Evolutionary conservation across 805 yeast species (phyloP).

Genomic region (Brettanomyces naardenensis): DNA sequence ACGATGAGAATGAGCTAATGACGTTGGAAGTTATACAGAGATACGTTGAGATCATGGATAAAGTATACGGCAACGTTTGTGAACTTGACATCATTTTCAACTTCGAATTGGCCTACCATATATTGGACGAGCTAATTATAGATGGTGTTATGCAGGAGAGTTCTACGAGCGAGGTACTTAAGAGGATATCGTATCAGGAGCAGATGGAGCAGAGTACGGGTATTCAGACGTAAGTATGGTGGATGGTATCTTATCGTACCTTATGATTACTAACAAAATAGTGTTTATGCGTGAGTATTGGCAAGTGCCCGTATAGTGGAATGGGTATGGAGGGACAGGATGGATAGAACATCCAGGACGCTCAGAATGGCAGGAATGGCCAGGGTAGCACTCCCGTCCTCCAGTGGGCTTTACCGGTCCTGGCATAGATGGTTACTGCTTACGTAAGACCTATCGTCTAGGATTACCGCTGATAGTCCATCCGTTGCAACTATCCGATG

Average conservation of each 20-base stretch:
- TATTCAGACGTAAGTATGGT: constrained; percentile 15
- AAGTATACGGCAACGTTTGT: constrained; percentile 90
- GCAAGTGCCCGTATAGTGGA: too few relatives aligned
- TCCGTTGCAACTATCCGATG: too few relatives aligned
- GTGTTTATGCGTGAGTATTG: too few relatives aligned
- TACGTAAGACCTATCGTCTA: too few relatives aligned
- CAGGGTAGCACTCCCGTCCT: too few relatives aligned
- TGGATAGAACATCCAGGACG: too few relatives aligned
- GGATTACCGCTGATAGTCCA: too few relatives aligned
- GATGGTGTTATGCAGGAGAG: constrained; percentile 87
- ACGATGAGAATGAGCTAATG: constrained; percentile 77
- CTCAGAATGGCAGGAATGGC: too few relatives aligned
- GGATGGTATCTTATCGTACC: background rate
- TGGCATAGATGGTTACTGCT: too few relatives aligned
- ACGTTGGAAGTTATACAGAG: constrained; percentile 85
- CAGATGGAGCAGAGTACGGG: constrained; percentile 48
- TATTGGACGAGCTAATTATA: constrained; percentile 79
- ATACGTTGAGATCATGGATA: constrained; percentile 95
- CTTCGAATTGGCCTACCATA: constrained; percentile 87
- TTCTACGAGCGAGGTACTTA: constrained; percentile 69
- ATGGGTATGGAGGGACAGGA: too few relatives aligned
- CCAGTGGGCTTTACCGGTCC: too few relatives aligned
- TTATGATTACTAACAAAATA: constrained; percentile 3
- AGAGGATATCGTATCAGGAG: constrained; percentile 77
- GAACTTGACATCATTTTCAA: constrained; percentile 95